Conservation (phyloP, 164 flowering plant species). For the Tetracentron sinense region DNA sequence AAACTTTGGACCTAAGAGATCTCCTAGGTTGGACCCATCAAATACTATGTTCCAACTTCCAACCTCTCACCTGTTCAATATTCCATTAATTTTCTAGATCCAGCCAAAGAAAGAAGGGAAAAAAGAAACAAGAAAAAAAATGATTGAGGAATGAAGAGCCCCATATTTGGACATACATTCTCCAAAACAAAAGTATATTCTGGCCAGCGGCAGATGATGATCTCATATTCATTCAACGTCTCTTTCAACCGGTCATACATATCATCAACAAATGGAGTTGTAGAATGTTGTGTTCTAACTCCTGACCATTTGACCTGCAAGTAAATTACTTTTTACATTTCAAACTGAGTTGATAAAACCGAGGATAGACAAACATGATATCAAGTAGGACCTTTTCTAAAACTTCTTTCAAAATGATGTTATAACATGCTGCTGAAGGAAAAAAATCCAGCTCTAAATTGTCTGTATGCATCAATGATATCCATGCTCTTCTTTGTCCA, state of each 20-base stretch:
- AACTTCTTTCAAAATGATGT: not conserved
- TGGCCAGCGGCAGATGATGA: slow-evolving; percentile 93
- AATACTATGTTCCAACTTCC: not conserved
- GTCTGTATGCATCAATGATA: too few species aligned
- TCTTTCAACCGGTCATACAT: slow-evolving; percentile 86
- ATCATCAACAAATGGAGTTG: slow-evolving; percentile 92
- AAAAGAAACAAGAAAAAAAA: not conserved
- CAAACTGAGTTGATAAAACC: not conserved
- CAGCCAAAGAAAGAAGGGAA: not conserved
- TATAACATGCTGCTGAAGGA: not conserved
- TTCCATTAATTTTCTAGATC: not conserved
- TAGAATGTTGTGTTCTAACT: slow-evolving; percentile 77
- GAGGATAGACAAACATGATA: not conserved
- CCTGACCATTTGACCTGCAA: slow-evolving; percentile 96
- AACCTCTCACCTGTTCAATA: not conserved
- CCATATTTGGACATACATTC: slow-evolving; percentile 46
- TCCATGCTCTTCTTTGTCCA: not conserved
- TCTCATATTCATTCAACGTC: slow-evolving; percentile 71
- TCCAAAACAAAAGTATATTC: slow-evolving; percentile 79
- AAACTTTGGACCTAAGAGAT: not conserved
- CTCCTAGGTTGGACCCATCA: not conserved
- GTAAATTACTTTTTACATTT: not conserved
- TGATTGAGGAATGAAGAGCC: not conserved
- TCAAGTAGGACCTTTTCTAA: not conserved
- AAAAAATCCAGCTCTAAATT: too few species aligned